Base-by-base conservation (phyloP, 1,139 yeast genomes). In the Candida sanyaensis region DNA sequence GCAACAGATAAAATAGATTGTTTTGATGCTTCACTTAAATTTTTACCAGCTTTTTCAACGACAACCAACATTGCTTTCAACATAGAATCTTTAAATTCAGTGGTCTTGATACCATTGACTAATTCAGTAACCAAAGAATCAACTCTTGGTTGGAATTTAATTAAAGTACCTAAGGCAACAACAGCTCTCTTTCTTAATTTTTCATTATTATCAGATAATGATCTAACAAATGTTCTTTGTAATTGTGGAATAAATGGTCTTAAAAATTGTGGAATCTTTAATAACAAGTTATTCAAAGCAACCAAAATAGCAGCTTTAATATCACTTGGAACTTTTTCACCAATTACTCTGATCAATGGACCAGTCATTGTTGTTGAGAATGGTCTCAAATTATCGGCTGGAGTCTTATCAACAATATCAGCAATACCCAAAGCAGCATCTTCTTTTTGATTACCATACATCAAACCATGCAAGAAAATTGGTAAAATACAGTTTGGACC, bases 161-260 rank as follows among this genome's bases (percentile, higher is more conserved):
- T 88, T 62, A 93, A 78, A 7, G 92, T 83, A 46, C 96, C 96
- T 56, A 93, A 74, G 0, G 97, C 98, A 57, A 77, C 80, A 34
- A 96, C 97, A n/a, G 98, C 96, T 54, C 96, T 81, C 5, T 83
- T 68, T 59, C 98, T 80, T 60, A 93, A 75, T 6, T 80, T 71
- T 50, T 86, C 96, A 60, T 85, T 88, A 1, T 77, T 62, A 68
- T 93, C 99, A 43, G 90, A 80, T 54, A 95, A 76, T 1, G 96
- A 88, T 65, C 96, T 88, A 42, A 95, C 96, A 72, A 93, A 95
- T 1, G 99, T 95, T 66, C 99, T 82, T 71, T 95, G 99, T 57
- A 95, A 77, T 73, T 95, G 99, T 8, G 99, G 99, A 67, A 93
- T 83, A 66, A 95, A 95, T 10, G 99, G 99, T 63, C 95, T 83